These are phyloP conservation scores for Brassica incana DNA, from an alignment of 345 rosid genomes.

Conservation along the genomic window DNA sequence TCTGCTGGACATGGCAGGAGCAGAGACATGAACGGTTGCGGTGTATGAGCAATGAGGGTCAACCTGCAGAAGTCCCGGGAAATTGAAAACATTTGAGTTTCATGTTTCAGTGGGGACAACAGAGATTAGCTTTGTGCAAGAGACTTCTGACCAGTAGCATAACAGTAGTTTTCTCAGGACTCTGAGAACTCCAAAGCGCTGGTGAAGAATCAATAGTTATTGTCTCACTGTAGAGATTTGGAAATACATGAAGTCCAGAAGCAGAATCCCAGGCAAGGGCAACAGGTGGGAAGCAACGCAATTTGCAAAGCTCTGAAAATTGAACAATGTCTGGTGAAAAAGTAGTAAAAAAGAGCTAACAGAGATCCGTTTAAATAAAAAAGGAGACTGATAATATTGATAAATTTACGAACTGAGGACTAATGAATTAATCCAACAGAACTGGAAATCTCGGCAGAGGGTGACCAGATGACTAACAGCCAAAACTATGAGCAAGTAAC, in stretches of 20 bases:
- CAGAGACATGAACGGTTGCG: conserved; percentile 62
- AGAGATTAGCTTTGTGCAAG: conserved; percentile 9
- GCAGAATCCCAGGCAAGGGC: conserved; percentile 96
- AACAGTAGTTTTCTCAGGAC: conserved; percentile 71
- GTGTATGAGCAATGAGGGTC: conserved; percentile 97
- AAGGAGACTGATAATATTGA: not conserved
- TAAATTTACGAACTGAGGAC: not conserved
- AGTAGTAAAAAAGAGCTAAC: not conserved
- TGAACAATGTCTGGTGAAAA: conserved; percentile 1
- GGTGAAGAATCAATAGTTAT: conserved; percentile 82
- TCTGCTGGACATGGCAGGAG: conserved; percentile 68
- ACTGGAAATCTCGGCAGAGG: conserved; percentile 5
- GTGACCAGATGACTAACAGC: conserved; percentile 15
- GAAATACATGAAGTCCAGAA: conserved; percentile 78
- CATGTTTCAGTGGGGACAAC: conserved; percentile 17
- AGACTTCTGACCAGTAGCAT: conserved; percentile 64
- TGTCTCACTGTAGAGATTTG: conserved; percentile 66
- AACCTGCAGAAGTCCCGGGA: conserved; percentile 57
- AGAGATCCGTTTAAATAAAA: not conserved
- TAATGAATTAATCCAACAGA: conserved; percentile 7
- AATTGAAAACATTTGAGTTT: conserved; percentile 5
- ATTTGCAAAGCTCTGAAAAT: conserved; percentile 83
- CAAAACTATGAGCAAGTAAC: conserved; percentile 16
- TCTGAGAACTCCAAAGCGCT: conserved; percentile 68
- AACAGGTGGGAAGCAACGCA: conserved; percentile 97